phyloP scores from a whole-genome alignment of 2,329 filamentous ascomycete species.

The Ceratocystis lukuohia region DNA sequence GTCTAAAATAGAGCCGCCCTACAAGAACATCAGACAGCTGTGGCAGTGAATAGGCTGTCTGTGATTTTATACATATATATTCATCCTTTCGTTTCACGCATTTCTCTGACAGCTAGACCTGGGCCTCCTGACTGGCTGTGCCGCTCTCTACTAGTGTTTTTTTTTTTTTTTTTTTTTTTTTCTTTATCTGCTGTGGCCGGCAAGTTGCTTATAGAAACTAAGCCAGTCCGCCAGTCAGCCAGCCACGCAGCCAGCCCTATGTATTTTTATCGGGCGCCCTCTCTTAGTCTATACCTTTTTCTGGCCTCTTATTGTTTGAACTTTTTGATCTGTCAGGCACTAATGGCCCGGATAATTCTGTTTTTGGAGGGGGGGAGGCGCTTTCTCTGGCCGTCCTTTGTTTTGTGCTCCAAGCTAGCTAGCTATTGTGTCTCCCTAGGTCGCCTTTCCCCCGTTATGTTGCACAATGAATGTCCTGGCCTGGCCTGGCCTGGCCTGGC shows the following conservation, averaged over 20 bases:
- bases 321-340: not conserved
- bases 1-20: not conserved
- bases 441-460: too few species aligned
- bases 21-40: not conserved
- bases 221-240: not conserved
- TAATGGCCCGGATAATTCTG: not conserved
- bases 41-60: not conserved
- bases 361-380: not conserved
- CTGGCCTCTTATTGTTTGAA: not conserved
- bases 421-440: not conserved
- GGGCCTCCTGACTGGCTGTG: not conserved
- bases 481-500: too few species aligned
- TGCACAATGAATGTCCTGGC: too few species aligned
- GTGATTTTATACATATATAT: not conserved
- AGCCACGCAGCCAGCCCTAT: not conserved
- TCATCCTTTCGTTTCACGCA: not conserved
- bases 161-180: not conserved
- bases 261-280: not conserved
- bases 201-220: not conserved
- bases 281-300: not conserved
- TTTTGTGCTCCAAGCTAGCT: not conserved
- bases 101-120: not conserved
- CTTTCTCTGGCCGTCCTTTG: not conserved
- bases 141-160: not conserved
- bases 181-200: not conserved